Evolutionary conservation across 306 rosid species (phyloP).

Genomic region (Quercus parvula): DNA sequence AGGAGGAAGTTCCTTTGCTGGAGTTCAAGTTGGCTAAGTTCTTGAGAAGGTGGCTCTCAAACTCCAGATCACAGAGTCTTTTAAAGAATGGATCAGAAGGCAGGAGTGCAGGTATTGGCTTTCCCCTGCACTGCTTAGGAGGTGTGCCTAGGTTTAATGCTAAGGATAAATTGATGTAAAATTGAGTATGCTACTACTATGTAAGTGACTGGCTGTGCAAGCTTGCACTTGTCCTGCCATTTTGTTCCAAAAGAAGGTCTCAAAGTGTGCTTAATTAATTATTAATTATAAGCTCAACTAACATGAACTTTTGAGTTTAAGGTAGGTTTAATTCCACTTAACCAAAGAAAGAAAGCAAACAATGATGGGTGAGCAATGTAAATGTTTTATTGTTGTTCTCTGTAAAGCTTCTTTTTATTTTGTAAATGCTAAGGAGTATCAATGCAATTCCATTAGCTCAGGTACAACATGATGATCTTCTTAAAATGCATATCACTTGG

Average conservation of each 20-base stretch:
- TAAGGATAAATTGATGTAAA: neutral
- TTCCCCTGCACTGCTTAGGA: slow-evolving; percentile 7
- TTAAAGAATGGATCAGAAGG: slow-evolving; percentile 21
- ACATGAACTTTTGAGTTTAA: too few relatives aligned
- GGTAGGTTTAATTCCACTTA: too few relatives aligned
- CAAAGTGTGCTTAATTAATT: too few relatives aligned
- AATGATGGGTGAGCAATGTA: too few relatives aligned
- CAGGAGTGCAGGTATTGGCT: slow-evolving; percentile 13
- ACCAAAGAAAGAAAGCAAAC: too few relatives aligned
- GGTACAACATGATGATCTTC: too few relatives aligned
- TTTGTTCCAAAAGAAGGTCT: neutral
- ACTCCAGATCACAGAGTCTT: slow-evolving; percentile 20
- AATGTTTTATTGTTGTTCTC: too few relatives aligned
- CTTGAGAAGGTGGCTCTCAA: slow-evolving; percentile 34
- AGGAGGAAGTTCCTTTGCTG: slow-evolving; percentile 14
- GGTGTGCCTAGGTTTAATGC: neutral
- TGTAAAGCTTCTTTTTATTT: too few relatives aligned
- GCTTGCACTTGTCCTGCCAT: neutral
- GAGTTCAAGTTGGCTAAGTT: slow-evolving; percentile 25
- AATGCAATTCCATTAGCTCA: too few relatives aligned
- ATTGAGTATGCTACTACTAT: neutral
- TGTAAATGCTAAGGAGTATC: too few relatives aligned
- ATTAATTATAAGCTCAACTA: too few relatives aligned
- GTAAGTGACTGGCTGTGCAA: neutral
- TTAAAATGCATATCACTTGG: too few relatives aligned